These are phyloP conservation scores for Withania somnifera DNA, from an alignment of 305 asterid genomes.

Conservation along the genomic window DNA sequence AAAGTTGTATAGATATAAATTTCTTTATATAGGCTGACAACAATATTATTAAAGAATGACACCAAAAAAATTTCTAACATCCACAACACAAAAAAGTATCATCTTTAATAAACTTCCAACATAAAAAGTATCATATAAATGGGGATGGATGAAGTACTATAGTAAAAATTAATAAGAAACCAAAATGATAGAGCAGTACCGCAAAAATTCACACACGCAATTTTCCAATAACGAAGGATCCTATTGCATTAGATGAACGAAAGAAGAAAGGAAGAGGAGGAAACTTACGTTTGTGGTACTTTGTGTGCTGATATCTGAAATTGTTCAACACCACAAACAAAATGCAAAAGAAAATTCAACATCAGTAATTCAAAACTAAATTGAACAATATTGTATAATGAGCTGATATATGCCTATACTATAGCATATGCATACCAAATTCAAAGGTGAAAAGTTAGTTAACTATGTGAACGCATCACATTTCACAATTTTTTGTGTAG, in stretches of 20 bases:
- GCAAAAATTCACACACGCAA: not conserved
- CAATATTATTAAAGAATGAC: not conserved
- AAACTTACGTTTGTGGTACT: constrained; percentile 94
- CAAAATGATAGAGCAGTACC: not conserved
- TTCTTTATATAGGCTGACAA: not conserved
- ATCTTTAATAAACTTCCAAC: not conserved
- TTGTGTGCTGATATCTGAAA: constrained; percentile 94
- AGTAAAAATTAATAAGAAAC: not conserved
- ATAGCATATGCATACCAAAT: not conserved
- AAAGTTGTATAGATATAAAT: not conserved
- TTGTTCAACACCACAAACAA: constrained; percentile 36
- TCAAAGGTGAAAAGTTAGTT: not conserved
- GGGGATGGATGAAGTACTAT: not conserved
- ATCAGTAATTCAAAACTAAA: constrained; percentile 19
- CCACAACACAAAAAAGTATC: not conserved
- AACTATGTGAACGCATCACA: not conserved
- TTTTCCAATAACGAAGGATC: not conserved
- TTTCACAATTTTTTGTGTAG: not conserved
- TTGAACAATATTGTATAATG: not conserved
- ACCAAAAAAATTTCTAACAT: no score
- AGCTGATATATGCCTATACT: not conserved
- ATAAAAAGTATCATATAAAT: not conserved
- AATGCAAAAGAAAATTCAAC: constrained; percentile 19
- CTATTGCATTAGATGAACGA: not conserved
- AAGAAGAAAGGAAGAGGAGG: not conserved